Conservation (phyloP, 169 alveolate genomes). For the Cyclospora cayetanensis region DNA sequence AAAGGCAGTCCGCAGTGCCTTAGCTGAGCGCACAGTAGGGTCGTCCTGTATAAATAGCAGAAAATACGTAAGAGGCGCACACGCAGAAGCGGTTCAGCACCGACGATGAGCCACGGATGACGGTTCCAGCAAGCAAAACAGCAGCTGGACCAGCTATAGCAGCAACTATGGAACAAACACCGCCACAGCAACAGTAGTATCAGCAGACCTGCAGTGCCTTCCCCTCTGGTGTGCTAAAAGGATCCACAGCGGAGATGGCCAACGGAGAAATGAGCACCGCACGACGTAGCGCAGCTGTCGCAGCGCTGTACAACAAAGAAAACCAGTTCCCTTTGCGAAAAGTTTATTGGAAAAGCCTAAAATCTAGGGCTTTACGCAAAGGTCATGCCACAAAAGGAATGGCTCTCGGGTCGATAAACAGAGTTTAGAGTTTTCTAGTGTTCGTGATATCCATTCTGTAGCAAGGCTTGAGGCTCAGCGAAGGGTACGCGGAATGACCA, state of each 20-base stretch:
- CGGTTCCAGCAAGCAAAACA: too few species aligned
- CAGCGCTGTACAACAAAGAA: constrained; percentile 23
- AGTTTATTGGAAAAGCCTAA: constrained; percentile 10
- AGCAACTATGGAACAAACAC: background rate
- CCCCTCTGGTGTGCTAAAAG: constrained; percentile 46
- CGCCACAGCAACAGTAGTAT: background rate
- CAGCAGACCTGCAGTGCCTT: constrained; percentile 59
- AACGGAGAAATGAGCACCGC: constrained; percentile 52
- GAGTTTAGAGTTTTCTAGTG: too few species aligned
- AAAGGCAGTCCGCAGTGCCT: constrained; percentile 52
- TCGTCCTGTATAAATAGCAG: constrained; percentile 13
- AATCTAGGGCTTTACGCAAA: background rate
- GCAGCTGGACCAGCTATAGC: background rate
- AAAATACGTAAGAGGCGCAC: background rate
- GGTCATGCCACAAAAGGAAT: too few species aligned
- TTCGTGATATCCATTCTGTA: too few species aligned
- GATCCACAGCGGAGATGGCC: constrained; percentile 43
- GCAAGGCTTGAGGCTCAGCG: too few species aligned
- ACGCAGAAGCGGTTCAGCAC: constrained; percentile 8
- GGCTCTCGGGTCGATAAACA: too few species aligned
- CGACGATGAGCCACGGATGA: too few species aligned
- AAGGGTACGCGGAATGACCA: too few species aligned
- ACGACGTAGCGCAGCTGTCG: constrained; percentile 54
- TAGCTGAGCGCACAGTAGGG: constrained; percentile 29
- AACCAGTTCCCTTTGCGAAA: too few species aligned